These are phyloP conservation scores for Pythium insidiosum DNA, from an alignment of 352 stramenopile species.

Conservation along the genomic window DNA sequence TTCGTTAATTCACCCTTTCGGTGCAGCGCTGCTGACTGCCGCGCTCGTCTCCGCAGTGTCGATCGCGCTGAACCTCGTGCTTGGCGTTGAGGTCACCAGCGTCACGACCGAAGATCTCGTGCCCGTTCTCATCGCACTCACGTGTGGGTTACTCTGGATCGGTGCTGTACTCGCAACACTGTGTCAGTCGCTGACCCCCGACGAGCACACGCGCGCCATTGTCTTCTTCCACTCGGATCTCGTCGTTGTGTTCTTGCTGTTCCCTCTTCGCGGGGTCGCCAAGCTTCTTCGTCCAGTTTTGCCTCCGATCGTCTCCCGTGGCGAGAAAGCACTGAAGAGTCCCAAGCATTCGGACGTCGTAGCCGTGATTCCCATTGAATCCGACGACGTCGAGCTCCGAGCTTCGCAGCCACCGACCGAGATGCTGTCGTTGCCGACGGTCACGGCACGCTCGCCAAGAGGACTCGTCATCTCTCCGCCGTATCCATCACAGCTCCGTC, in stretches of 20 bases:
- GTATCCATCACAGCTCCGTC: too few species aligned
- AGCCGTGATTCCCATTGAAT: too few species aligned
- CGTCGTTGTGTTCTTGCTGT: constrained; percentile 4
- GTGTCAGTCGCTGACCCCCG: constrained; percentile 1
- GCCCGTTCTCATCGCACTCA: too few species aligned
- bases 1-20: not conserved
- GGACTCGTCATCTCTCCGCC: too few species aligned
- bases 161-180: constrained; percentile 3
- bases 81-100: not conserved
- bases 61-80: not conserved
- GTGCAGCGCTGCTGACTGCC: not conserved
- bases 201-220: constrained; percentile 2
- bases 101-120: not conserved
- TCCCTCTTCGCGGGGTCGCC: not conserved
- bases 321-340: not conserved
- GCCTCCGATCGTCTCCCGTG: not conserved
- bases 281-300: not conserved
- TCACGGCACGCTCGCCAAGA: too few species aligned
- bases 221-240: constrained; percentile 13
- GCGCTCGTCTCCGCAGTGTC: not conserved
- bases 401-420: too few species aligned
- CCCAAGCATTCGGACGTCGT: too few species aligned
- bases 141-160: constrained; percentile 3
- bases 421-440: too few species aligned
- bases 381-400: too few species aligned